Conservation (phyloP, 2,329 filamentous ascomycete genomes). For the Hypoxylon sp. region DNA sequence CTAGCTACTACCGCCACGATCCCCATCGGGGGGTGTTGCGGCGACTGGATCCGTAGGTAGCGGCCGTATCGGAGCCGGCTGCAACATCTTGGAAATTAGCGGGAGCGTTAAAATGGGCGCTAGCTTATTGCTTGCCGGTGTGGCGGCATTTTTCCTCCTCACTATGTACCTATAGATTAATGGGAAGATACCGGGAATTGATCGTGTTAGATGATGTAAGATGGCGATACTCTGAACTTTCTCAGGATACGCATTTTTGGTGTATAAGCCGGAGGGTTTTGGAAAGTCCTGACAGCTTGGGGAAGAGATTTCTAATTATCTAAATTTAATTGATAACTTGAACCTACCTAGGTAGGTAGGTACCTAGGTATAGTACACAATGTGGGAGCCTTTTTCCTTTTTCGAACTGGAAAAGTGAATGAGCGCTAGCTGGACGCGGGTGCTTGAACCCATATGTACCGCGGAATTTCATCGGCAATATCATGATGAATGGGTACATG, state of each 20-base stretch:
- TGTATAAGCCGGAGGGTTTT: background rate
- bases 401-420: background rate
- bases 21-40: background rate
- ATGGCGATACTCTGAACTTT: background rate
- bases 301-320: background rate
- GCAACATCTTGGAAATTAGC: slow-evolving; percentile 25
- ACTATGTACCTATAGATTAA: slow-evolving; percentile 34
- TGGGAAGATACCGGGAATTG: background rate
- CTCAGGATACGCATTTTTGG: background rate
- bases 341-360: too few relatives aligned
- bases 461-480: background rate
- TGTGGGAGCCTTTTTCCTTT: background rate
- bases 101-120: slow-evolving; percentile 28
- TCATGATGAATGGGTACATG: background rate
- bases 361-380: background rate
- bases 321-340: background rate
- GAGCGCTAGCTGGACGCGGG: too few relatives aligned
- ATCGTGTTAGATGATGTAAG: background rate
- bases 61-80: slow-evolving; percentile 7
- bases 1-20: slow-evolving; percentile 36
- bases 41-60: slow-evolving; percentile 9
- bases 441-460: background rate
- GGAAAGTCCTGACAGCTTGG: background rate
- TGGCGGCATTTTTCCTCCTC: slow-evolving; percentile 38
- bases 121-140: slow-evolving; percentile 32